Conservation (phyloP, 208 protist genomes). For the Lotmaria passim region DNA sequence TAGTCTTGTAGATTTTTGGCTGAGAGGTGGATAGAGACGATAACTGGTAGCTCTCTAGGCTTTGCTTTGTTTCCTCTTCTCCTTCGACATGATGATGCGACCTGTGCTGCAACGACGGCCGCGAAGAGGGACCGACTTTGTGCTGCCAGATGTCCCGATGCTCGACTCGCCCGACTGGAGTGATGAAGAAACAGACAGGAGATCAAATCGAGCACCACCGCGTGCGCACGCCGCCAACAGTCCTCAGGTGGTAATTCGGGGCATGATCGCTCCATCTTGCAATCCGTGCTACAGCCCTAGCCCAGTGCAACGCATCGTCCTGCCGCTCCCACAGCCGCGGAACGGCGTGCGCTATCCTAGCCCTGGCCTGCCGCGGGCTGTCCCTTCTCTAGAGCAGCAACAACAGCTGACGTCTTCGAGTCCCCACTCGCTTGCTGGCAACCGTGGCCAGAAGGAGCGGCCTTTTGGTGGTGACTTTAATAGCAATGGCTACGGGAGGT, state of each 20-base stretch:
- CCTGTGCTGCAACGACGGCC: slow-evolving; percentile 9
- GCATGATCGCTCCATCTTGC: neutral
- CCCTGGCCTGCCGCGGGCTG: neutral
- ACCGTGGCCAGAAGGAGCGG: too few relatives aligned
- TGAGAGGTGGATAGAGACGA: too few relatives aligned
- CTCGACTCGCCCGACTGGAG: slow-evolving; percentile 41
- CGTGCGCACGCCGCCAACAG: neutral
- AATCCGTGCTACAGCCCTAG: slow-evolving; percentile 6
- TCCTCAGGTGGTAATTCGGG: neutral
- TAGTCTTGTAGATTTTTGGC: too few relatives aligned
- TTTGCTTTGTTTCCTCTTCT: neutral
- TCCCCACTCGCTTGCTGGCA: too few relatives aligned
- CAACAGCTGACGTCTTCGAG: slow-evolving; percentile 9
- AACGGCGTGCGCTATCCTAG: slow-evolving; percentile 2
- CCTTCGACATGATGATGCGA: slow-evolving; percentile 16
- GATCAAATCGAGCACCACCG: neutral
- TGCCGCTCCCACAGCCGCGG: neutral
- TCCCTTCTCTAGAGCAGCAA: slow-evolving; percentile 2
- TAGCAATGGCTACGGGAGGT: too few relatives aligned
- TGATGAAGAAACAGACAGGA: slow-evolving; percentile 19
- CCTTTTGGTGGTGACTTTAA: too few relatives aligned
- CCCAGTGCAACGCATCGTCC: neutral
- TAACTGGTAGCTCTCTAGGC: too few relatives aligned
- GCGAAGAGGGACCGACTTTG: slow-evolving; percentile 28
- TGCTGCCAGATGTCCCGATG: slow-evolving; percentile 35